A percentile compares a stretch with the other conserved stretches of the same genome.
Conservation (phyloP, 768 basidiomycete genomes). For the Amanita polypyramis region DNA sequence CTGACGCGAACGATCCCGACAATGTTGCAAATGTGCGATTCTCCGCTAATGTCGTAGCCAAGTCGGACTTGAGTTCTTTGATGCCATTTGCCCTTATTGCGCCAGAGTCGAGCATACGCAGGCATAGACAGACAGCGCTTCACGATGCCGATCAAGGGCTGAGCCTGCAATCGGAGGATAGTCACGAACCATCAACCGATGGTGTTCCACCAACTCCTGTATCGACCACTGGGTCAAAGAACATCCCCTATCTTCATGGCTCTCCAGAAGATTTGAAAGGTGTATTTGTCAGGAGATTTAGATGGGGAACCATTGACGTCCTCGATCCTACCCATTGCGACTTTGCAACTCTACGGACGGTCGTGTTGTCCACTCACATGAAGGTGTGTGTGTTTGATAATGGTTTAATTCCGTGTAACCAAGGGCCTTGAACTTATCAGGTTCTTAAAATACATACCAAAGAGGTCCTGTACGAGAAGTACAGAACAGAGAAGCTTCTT, state of each 20-base stretch:
- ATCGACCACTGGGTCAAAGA: constrained; percentile 24
- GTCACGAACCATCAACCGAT: constrained; percentile 21
- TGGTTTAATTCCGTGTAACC: background rate
- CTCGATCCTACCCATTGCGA: constrained; percentile 82
- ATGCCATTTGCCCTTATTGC: constrained; percentile 77
- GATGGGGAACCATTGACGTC: constrained; percentile 87
- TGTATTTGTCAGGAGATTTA: constrained; percentile 65
- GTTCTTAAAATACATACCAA: constrained; percentile 74
- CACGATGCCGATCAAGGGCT: constrained; percentile 17
- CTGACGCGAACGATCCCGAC: constrained; percentile 51
- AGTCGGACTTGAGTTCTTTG: constrained; percentile 42
- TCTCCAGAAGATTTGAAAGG: constrained; percentile 65
- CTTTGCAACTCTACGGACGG: constrained; percentile 75
- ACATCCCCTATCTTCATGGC: constrained; percentile 33
- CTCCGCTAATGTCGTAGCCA: constrained; percentile 59
- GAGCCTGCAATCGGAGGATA: constrained; percentile 31
- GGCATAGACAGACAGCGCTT: constrained; percentile 28
- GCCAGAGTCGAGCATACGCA: constrained; percentile 45
- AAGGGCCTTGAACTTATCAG: constrained; percentile 24
- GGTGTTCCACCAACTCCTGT: constrained; percentile 25
- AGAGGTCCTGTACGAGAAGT: constrained; percentile 89
- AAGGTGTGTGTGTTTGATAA: constrained; percentile 37
- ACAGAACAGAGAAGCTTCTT: constrained; percentile 83
- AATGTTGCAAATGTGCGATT: constrained; percentile 71
- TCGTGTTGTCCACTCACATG: constrained; percentile 76